Base-by-base conservation (phyloP, 768 basidiomycete species). In the Suillus decipiens region DNA sequence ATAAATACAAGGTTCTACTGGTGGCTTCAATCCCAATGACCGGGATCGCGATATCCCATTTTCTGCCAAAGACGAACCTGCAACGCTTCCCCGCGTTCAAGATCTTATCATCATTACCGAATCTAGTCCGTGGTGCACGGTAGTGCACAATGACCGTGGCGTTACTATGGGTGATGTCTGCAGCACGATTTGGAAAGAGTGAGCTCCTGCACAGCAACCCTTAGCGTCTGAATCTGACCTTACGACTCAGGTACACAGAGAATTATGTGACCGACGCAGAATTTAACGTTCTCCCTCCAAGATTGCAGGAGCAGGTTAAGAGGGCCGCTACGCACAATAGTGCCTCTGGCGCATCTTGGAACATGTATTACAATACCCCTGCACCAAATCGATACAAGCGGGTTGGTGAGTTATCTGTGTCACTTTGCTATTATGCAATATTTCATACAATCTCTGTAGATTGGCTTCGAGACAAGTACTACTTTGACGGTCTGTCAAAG, bases 131-230 rank as follows among this genome's bases (percentile, higher is more conserved):
- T 94, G 92, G 92, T 90, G 89, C 71, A 90, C 89, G 8, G 86
- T 86, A 61, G 81, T 91, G 57, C 85, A 81, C 74, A 93, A 89
- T 69, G 84, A 87, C 17, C 75, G 77, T 0, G 92, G 92, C 0
- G 90, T 95, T 19, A 93, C 91, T 2, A 81, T 90, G 65, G 83
- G 82, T 19, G 91, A 95, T 70, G 81, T 94, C n/a, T 90, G 87
- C 68, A 79, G 80, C 5, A 75, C 81, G n/a, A 75, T 94, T 51
- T 91, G 84, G 80, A 87, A 86, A 73, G 92, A 94, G 93, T 94
- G 64, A 41, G 89, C 80, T 11, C 33, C 37, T 28, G 3, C 28
- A 43, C 36, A 57, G 51, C 22, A 37, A 33, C n/a, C 54, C 54
- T 33, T 34, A 14, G n/a, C 22, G 37, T 3, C 45, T 50, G 33